Conservation (phyloP, 2,329 filamentous ascomycete species). For the Pestalotiopsis sp. region DNA sequence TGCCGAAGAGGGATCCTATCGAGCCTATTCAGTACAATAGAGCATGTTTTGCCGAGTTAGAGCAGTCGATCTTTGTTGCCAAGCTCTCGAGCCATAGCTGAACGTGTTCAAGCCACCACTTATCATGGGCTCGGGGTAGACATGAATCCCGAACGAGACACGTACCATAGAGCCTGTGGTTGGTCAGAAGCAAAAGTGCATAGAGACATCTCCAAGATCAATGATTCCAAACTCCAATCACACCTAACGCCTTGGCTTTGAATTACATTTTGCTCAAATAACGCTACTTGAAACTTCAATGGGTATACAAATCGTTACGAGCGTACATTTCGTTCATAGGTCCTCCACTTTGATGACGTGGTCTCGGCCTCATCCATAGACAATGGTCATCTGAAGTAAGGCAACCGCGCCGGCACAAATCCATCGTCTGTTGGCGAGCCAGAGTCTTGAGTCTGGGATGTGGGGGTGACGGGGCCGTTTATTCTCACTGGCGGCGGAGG, state of each 20-base stretch:
- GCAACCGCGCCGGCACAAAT: conserved; percentile 63
- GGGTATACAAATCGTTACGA: neutral
- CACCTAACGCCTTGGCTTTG: neutral
- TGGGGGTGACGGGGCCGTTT: conserved; percentile 2
- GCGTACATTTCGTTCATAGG: conserved; percentile 8
- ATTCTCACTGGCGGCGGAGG: conserved; percentile 15
- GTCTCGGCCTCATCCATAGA: neutral
- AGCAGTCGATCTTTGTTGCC: neutral
- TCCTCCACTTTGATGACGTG: neutral
- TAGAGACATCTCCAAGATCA: neutral
- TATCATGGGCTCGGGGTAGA: neutral
- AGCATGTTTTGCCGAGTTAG: neutral
- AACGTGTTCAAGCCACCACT: neutral
- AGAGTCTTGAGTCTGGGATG: neutral
- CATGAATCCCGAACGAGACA: neutral
- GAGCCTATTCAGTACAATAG: neutral
- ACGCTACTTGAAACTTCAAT: neutral
- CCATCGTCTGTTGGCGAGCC: conserved; percentile 21
- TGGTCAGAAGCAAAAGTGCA: neutral
- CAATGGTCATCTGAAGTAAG: conserved; percentile 48
- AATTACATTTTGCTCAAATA: neutral
- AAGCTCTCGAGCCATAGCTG: neutral
- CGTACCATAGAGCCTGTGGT: neutral
- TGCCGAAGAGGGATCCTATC: neutral
- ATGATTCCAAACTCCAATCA: neutral